Base-by-base conservation (phyloP, 2,329 filamentous ascomycete species). In the Macrophomina tecta region DNA sequence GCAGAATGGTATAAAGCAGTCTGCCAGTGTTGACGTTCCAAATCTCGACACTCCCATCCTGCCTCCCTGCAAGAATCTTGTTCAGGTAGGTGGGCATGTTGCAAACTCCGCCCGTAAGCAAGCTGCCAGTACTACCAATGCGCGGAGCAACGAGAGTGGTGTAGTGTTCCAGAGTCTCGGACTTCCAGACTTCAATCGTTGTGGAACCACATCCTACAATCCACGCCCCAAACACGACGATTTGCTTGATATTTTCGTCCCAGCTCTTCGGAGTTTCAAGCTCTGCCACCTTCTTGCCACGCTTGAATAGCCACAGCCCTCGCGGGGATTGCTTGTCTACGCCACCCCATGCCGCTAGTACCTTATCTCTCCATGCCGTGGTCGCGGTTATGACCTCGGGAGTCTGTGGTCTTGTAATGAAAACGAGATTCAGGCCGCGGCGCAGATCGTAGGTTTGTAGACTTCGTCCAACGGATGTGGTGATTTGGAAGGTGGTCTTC, bases 1-100 rank as follows among this genome's bases (percentile, higher is more conserved):
- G 91, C 14, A 95, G 82, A 62, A 99, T 90, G 1, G 93, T 96
- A 78, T 97, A 96, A 34, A 99, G 88, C 64, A 97, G 84, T 78
- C 96, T 97, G 56, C 85, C 94, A 3, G 92, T 97, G 76, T 91
- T 96, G 68, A 99, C 83, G 75, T 99, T 99, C 94, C 95, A 99
- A 61, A 99, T 97, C 75, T 99, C 95, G 8, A 97, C 90, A 78
- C 89, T 91, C 6, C 95, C 95, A 77, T 99, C 93, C 69, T 87
- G 87, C 73, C 93, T 89, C 9, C 93, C 96, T 2, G 93, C 91
- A 70, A 98, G 93, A 52, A 99, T 87, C 80, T 99, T 99, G 84
- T 99, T 99, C 68, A 99, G 80, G 78, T 93, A 97, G 0, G 95
- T 98, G 1, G 94, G 94, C 90, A 98, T 93, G 73, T 88, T 96